phyloP scores from a whole-genome alignment of 139 green algal genomes.

The Tetradesmus obliquus region DNA sequence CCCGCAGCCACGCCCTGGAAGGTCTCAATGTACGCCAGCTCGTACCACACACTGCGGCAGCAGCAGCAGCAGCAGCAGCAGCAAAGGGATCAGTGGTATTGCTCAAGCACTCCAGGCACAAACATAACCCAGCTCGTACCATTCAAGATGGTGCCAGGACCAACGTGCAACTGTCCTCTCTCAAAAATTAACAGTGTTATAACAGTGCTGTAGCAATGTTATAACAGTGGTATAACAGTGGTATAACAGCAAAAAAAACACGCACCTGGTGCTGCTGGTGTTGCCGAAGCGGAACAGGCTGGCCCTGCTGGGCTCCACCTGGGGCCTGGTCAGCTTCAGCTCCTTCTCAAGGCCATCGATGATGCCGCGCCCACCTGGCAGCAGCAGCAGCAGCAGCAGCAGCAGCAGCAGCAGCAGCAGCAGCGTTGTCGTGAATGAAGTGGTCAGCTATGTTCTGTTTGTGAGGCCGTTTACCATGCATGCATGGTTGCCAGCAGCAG shows the following conservation, averaged over 20 bases:
- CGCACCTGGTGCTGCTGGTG: slow-evolving; percentile 53
- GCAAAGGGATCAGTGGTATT: slow-evolving; percentile 50
- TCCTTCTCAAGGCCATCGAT: slow-evolving; percentile 98
- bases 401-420: slow-evolving; percentile 12
- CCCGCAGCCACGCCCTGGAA: slow-evolving; percentile 68
- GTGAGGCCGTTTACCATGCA: no score
- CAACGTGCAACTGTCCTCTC: no score
- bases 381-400: slow-evolving; percentile 75
- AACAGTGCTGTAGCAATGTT: no score
- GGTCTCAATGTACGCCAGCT: slow-evolving; percentile 83
- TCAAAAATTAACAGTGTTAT: no score
- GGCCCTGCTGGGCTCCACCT: slow-evolving; percentile 84
- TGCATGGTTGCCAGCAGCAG: no score
- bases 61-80: slow-evolving; percentile 64
- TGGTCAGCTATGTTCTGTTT: not conserved
- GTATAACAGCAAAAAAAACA: not conserved
- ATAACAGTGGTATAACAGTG: no score
- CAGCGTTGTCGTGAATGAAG: not conserved
- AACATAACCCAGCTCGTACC: no score
- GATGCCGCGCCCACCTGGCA: slow-evolving; percentile 76
- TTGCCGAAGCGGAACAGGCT: slow-evolving; percentile 91
- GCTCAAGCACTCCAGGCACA: not conserved
- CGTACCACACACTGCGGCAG: slow-evolving; percentile 75
- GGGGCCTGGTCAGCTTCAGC: slow-evolving; percentile 67
- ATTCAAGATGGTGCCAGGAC: not conserved